These are phyloP conservation scores for Tranzscheliella williamsii DNA, from an alignment of 1,284 basidiomycete genomes.

Conservation along the genomic window DNA sequence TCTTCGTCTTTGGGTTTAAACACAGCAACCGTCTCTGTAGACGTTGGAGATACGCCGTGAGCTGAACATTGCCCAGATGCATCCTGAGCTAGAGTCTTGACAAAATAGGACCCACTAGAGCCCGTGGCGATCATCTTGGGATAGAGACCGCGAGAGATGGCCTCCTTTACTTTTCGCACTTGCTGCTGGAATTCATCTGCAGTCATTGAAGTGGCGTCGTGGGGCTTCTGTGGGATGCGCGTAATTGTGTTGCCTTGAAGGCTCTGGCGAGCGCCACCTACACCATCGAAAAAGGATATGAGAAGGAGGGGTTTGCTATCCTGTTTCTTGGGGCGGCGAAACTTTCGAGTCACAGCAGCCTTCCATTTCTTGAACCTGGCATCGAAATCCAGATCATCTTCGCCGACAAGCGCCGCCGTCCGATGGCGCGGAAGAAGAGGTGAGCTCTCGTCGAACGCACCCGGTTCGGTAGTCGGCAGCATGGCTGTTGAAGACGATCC, in stretches of 20 bases:
- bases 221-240: neutral
- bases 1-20: conserved; percentile 61
- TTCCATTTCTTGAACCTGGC: conserved; percentile 45
- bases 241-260: conserved; percentile 4
- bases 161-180: conserved; percentile 40
- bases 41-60: too few species aligned
- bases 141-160: conserved; percentile 46
- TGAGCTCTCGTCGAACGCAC: conserved; percentile 9
- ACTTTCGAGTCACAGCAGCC: conserved; percentile 38
- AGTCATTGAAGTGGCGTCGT: conserved; percentile 27
- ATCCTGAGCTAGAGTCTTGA: neutral
- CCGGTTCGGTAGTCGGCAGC: neutral
- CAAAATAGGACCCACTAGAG: conserved; percentile 57
- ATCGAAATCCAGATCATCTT: conserved; percentile 43
- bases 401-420: neutral
- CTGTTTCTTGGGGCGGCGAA: conserved; percentile 12
- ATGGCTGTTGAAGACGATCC: too few species aligned
- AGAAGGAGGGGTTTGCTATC: conserved; percentile 14
- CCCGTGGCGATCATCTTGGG: conserved; percentile 59
- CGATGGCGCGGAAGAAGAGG: conserved; percentile 21
- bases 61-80: too few species aligned
- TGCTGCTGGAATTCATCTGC: conserved; percentile 24
- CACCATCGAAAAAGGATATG: conserved; percentile 25
- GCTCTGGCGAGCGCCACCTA: conserved; percentile 9
- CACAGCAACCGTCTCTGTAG: conserved; percentile 40